A percentile compares a stretch with the other conserved stretches of the same genome.
phyloP scores from a whole-genome alignment of 257 asterid species.

The Solanum neorickii region DNA sequence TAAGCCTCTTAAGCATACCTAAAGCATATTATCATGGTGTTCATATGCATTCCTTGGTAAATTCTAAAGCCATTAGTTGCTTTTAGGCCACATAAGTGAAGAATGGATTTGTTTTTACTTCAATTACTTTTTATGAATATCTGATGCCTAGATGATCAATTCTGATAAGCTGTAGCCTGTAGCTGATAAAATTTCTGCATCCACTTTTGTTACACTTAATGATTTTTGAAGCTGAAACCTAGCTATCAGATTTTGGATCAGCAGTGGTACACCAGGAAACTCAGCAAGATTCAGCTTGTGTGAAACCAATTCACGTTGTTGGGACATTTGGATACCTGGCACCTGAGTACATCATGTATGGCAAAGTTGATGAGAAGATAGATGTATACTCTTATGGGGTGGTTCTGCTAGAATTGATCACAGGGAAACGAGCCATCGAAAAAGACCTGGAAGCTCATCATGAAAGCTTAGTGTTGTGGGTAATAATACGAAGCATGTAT shows the following conservation, averaged over 20 bases:
- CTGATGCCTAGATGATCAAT: not conserved
- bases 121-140: not conserved
- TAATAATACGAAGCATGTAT: slow-evolving; percentile 6
- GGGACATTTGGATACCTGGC: slow-evolving; percentile 70
- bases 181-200: not conserved
- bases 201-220: not conserved
- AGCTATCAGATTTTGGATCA: slow-evolving; percentile 76
- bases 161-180: not conserved
- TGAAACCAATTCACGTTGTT: slow-evolving; percentile 33
- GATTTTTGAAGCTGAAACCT: not conserved
- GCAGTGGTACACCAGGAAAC: slow-evolving; percentile 31
- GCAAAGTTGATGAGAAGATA: slow-evolving; percentile 77
- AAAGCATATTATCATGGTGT: not conserved
- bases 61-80: not conserved
- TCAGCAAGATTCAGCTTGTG: slow-evolving; percentile 14
- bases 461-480: slow-evolving; percentile 71
- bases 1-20: not conserved
- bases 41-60: not conserved
- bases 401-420: slow-evolving; percentile 67
- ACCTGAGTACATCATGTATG: slow-evolving; percentile 79
- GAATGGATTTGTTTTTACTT: not conserved
- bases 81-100: not conserved
- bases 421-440: slow-evolving; percentile 61
- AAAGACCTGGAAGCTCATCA: slow-evolving; percentile 24
- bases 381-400: slow-evolving; percentile 84